A percentile compares a stretch with the other conserved stretches of the same genome.
phyloP scores from a whole-genome alignment of 345 rosid species.

The Hibiscus tridactylites region DNA sequence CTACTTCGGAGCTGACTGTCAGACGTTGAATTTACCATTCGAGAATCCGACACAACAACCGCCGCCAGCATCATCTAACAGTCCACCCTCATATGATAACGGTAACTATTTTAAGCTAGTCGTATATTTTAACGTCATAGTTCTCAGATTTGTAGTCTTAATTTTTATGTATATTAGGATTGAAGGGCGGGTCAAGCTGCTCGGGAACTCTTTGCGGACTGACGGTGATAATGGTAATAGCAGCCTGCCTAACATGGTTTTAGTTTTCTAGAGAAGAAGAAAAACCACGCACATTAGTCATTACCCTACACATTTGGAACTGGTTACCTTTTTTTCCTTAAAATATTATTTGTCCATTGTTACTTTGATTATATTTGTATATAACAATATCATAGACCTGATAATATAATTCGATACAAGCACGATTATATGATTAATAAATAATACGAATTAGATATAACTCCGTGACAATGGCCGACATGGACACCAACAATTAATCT shows the following conservation, averaged over 20 bases:
- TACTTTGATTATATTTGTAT: not conserved
- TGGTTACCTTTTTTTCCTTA: not conserved
- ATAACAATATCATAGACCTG: not conserved
- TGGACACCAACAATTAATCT: too few relatives aligned
- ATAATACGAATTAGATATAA: too few relatives aligned
- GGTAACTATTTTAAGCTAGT: not conserved
- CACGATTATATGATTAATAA: too few relatives aligned
- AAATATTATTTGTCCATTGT: not conserved
- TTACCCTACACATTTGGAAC: not conserved
- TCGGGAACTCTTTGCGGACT: too few relatives aligned
- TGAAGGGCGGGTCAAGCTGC: too few relatives aligned
- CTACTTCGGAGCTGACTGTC: not conserved
- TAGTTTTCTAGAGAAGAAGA: not conserved
- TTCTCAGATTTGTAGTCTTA: too few relatives aligned
- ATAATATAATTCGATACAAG: too few relatives aligned
- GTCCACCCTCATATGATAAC: not conserved
- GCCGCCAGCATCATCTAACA: not conserved
- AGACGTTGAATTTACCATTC: not conserved
- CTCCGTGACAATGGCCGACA: too few relatives aligned
- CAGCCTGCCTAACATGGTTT: not conserved
- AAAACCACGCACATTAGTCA: not conserved
- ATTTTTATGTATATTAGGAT: too few relatives aligned
- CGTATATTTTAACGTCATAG: not conserved
- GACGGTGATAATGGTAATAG: not conserved
- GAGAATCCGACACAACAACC: not conserved